Conservation (phyloP, 1,284 basidiomycete species). For the Hemileia vastatrix region DNA sequence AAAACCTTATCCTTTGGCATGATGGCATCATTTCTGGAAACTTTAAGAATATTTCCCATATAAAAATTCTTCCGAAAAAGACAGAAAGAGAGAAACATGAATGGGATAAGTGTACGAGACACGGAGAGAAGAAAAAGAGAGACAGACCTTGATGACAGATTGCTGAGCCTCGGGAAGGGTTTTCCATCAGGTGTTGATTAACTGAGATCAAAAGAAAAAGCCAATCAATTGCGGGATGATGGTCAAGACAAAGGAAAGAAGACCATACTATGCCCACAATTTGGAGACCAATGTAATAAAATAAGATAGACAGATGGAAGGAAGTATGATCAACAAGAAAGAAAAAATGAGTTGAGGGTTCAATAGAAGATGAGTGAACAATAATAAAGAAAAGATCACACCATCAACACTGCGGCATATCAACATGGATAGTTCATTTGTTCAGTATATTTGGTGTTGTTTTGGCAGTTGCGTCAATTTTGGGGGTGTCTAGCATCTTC, state of each 20-base stretch:
- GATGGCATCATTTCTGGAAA: constrained; percentile 74
- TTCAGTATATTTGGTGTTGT: no score
- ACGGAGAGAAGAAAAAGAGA: neutral
- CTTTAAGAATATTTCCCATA: constrained; percentile 82
- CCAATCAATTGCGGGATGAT: neutral
- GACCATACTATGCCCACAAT: constrained; percentile 61
- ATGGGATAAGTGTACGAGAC: neutral
- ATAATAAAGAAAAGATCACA: no score
- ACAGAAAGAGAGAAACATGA: constrained; percentile 54
- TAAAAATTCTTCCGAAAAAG: constrained; percentile 96
- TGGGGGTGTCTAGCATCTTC: no score
- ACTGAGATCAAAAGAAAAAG: constrained; percentile 43
- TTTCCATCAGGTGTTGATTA: constrained; percentile 93
- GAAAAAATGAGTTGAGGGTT: neutral
- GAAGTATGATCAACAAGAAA: neutral
- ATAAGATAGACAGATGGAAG: neutral
- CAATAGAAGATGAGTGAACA: neutral
- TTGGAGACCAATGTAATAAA: constrained; percentile 64
- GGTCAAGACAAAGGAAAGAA: neutral
- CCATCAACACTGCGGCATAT: no score
- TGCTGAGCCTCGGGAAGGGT: constrained; percentile 86
- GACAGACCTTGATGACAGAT: constrained; percentile 46
- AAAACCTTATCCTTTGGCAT: constrained; percentile 91
- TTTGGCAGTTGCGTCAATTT: no score
- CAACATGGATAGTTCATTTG: no score